A percentile compares a stretch with the other conserved stretches of the same genome.
Evolutionary conservation across 1,139 yeast genomes (phyloP).

Genomic region (Protomyces inundatus): DNA sequence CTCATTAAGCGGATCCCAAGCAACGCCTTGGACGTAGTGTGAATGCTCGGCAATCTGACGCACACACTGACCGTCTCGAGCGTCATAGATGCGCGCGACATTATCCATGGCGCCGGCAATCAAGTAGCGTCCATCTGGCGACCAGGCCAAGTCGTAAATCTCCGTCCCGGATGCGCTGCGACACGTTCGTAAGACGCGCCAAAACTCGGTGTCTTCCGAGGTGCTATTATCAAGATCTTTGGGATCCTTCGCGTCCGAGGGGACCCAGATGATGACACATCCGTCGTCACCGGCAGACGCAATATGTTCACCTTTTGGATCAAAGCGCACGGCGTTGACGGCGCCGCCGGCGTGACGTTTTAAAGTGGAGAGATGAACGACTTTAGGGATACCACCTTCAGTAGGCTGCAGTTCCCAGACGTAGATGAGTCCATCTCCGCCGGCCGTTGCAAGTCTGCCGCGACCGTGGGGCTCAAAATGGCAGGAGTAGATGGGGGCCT

Average conservation of each 20-base stretch:
- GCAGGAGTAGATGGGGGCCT: slow-evolving; percentile 76
- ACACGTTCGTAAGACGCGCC: slow-evolving; percentile 58
- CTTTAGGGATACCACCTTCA: slow-evolving; percentile 37
- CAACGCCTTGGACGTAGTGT: slow-evolving; percentile 91
- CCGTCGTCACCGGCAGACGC: slow-evolving; percentile 98
- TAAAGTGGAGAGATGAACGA: slow-evolving; percentile 69
- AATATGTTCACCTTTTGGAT: slow-evolving; percentile 52
- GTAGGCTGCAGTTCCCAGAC: slow-evolving; percentile 26
- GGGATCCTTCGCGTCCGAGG: slow-evolving; percentile 43
- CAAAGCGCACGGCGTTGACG: slow-evolving; percentile 82
- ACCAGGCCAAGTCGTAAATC: slow-evolving; percentile 87
- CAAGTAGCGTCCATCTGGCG: slow-evolving; percentile 68
- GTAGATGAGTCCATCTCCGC: slow-evolving; percentile 88
- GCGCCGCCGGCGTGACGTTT: slow-evolving; percentile 81
- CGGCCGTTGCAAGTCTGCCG: slow-evolving; percentile 66
- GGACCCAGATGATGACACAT: slow-evolving; percentile 70
- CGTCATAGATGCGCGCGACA: slow-evolving; percentile 61
- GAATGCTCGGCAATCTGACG: slow-evolving; percentile 64
- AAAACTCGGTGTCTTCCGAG: slow-evolving; percentile 60
- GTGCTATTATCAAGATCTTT: slow-evolving; percentile 38
- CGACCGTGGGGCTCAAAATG: slow-evolving; percentile 59
- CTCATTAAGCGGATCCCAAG: slow-evolving; percentile 85
- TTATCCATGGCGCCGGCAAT: slow-evolving; percentile 94
- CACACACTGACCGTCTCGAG: slow-evolving; percentile 46
- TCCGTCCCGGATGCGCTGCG: slow-evolving; percentile 60